Evolutionary conservation across 768 basidiomycete species (phyloP).

Genomic region (Trametes elegans): DNA sequence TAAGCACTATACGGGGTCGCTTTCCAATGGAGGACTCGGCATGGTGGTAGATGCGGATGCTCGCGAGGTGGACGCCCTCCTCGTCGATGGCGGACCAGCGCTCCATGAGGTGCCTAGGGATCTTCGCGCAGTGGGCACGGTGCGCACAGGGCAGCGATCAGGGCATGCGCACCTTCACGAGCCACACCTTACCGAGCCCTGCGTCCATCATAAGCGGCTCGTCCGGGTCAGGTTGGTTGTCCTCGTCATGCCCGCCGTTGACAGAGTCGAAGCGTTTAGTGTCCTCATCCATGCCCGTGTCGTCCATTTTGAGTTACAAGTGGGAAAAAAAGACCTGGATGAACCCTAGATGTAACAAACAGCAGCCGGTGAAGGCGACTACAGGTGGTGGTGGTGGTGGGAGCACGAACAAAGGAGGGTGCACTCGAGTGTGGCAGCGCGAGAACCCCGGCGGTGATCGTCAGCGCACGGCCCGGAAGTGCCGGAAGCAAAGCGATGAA

Average conservation of each 20-base stretch:
- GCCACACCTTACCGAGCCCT: conserved; percentile 76
- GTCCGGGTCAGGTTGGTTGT: conserved; percentile 72
- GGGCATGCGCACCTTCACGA: conserved; percentile 68
- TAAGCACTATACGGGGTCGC: conserved; percentile 62
- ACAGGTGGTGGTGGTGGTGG: neutral
- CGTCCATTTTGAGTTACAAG: conserved; percentile 23
- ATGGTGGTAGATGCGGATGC: conserved; percentile 73
- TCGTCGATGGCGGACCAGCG: conserved; percentile 76
- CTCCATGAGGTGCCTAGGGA: conserved; percentile 84
- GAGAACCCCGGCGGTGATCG: no score
- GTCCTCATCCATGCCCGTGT: conserved; percentile 51
- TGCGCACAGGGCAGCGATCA: neutral
- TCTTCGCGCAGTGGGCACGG: conserved; percentile 43
- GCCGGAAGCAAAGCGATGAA: no score
- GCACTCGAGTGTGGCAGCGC: no score
- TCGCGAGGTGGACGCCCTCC: conserved; percentile 80
- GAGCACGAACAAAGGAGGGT: no score
- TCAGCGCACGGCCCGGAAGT: no score
- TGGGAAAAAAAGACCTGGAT: neutral
- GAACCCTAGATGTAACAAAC: neutral
- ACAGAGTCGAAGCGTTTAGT: conserved; percentile 64
- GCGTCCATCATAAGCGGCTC: conserved; percentile 79
- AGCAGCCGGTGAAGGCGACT: neutral
- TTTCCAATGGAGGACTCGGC: conserved; percentile 42
- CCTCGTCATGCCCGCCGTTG: conserved; percentile 48